phyloP scores from a whole-genome alignment of 306 rosid genomes.

The Ammopiptanthus mongolicus region DNA sequence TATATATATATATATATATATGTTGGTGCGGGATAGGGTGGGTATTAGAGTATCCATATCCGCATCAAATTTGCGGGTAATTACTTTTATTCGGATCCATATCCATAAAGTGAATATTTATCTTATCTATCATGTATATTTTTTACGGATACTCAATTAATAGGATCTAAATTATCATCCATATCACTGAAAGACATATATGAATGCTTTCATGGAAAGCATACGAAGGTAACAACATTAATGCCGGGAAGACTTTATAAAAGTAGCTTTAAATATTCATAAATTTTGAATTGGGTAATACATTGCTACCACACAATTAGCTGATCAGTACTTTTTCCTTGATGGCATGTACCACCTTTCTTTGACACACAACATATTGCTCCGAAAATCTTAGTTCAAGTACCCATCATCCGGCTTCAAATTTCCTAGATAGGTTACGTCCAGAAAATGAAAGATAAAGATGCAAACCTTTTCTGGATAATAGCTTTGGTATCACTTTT shows the following conservation, averaged over 20 bases:
- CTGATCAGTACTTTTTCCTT: no score
- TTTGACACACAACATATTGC: no score
- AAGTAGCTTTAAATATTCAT: not conserved
- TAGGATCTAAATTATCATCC: no score
- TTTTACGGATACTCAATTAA: no score
- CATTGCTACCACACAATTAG: not conserved
- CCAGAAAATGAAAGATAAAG: not conserved
- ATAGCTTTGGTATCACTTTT: not conserved
- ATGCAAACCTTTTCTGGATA: not conserved
- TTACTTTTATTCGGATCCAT: no score
- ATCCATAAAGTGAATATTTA: no score
- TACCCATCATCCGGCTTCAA: not conserved
- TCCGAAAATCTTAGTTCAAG: not conserved
- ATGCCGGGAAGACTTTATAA: not conserved
- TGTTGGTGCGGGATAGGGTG: no score
- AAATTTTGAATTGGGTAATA: not conserved
- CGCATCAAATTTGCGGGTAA: no score
- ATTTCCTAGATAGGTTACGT: not conserved
- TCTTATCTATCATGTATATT: no score
- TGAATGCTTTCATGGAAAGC: not conserved
- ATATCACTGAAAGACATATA: not conserved
- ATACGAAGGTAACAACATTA: not conserved
- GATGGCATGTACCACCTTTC: slow-evolving; percentile 11
- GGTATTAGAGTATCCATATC: no score
- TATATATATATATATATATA: no score